Conservation (phyloP, 129 eudicot species). For the Oenanthe sinensis region DNA sequence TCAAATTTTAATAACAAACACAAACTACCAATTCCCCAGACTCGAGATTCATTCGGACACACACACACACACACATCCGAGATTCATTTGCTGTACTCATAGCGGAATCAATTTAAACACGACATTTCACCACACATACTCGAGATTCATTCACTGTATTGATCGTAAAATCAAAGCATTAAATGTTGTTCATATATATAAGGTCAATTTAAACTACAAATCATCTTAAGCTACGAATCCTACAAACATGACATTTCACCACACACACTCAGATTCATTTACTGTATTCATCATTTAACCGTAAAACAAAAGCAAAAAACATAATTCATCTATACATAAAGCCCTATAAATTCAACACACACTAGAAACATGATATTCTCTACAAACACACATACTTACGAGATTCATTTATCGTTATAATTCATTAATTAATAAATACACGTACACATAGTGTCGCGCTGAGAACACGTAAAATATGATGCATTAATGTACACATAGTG, state of each 20-base stretch:
- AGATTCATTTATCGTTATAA: neutral
- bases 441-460: neutral
- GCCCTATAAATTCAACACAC: neutral
- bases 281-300: too few species aligned
- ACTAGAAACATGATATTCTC: neutral
- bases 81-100: neutral
- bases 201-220: neutral
- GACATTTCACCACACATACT: neutral
- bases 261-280: too few species aligned
- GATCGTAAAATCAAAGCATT: neutral
- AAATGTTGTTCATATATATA: neutral
- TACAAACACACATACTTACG: too few species aligned
- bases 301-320: neutral
- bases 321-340: too few species aligned
- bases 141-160: neutral
- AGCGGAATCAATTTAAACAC: neutral
- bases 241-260: neutral
- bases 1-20: neutral
- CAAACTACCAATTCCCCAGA: neutral
- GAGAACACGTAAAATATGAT: too few species aligned
- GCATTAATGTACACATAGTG: neutral
- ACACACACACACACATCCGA: too few species aligned
- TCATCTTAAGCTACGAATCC: too few species aligned
- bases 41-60: neutral
- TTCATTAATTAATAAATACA: neutral